phyloP scores from a whole-genome alignment of 768 basidiomycete species.

The Lactarius hatsudake region DNA sequence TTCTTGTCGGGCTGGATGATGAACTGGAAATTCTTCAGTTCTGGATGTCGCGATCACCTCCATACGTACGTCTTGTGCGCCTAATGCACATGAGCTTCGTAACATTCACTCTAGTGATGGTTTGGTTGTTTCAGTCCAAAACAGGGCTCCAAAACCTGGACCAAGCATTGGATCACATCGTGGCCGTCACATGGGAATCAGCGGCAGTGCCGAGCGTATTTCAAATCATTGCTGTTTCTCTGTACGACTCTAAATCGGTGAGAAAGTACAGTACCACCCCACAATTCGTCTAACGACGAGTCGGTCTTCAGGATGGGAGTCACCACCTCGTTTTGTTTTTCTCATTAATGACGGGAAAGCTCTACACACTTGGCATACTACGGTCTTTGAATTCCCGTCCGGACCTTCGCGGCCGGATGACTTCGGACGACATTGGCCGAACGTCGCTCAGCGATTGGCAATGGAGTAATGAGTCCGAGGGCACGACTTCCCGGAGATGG shows the following conservation, averaged over 20 bases:
- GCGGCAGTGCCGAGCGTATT: constrained; percentile 37
- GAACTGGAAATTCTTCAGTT: constrained; percentile 31
- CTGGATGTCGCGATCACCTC: constrained; percentile 42
- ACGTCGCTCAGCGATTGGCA: constrained; percentile 41
- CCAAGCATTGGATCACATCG: constrained; percentile 40
- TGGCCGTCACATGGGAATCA: constrained; percentile 41
- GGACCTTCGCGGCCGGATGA: constrained; percentile 35
- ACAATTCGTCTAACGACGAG: background rate
- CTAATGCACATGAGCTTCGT: background rate
- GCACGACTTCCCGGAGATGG: constrained; percentile 4
- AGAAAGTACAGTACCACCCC: constrained; percentile 11
- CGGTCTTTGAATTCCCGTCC: constrained; percentile 35
- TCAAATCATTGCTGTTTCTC: constrained; percentile 34
- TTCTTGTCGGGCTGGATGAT: background rate
- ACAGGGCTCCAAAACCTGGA: constrained; percentile 38
- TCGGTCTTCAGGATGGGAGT: constrained; percentile 9
- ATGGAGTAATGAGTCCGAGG: constrained; percentile 32
- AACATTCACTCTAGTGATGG: constrained; percentile 36
- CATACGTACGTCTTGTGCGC: constrained; percentile 35
- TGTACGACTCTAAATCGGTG: constrained; percentile 38
- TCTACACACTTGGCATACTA: constrained; percentile 37
- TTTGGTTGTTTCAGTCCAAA: constrained; percentile 42
- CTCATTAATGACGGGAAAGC: constrained; percentile 48
- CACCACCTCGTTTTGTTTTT: constrained; percentile 45
- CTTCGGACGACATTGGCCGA: constrained; percentile 42